Conservation (phyloP, 2,329 filamentous ascomycete genomes). For the Cladophialophora carrionii region DNA sequence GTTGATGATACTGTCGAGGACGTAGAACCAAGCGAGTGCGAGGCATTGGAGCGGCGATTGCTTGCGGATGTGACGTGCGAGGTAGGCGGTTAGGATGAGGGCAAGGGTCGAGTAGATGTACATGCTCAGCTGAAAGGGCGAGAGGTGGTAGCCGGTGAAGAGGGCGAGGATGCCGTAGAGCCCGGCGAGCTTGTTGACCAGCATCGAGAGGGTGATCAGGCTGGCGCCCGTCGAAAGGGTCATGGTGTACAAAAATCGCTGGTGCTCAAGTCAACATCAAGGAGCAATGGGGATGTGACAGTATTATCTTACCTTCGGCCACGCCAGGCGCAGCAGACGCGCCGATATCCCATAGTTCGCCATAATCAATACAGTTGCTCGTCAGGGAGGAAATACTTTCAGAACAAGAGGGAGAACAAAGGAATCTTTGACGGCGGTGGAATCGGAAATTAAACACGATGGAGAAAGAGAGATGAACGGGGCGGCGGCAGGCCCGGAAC, state of each 20-base stretch:
- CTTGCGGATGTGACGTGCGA: conserved; percentile 78
- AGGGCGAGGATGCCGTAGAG: conserved; percentile 88
- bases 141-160: conserved; percentile 82
- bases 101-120: conserved; percentile 83
- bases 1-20: conserved; percentile 80
- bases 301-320: conserved; percentile 49
- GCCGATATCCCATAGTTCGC: conserved; percentile 39
- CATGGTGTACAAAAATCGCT: conserved; percentile 86
- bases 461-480: conserved; percentile 13
- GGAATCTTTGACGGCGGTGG: conserved; percentile 7
- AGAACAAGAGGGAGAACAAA: conserved; percentile 7
- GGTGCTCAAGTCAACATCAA: conserved; percentile 15
- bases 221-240: conserved; percentile 84
- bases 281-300: neutral
- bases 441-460: conserved; percentile 18
- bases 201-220: conserved; percentile 77
- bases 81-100: conserved; percentile 67
- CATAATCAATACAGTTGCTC: conserved; percentile 15
- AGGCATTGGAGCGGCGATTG: conserved; percentile 79
- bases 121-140: conserved; percentile 81
- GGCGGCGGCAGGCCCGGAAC: conserved; percentile 21
- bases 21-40: conserved; percentile 80
- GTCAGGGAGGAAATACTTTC: conserved; percentile 3
- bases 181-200: conserved; percentile 91
- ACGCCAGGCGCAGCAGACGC: conserved; percentile 54